These are phyloP conservation scores for Candida dajiaensis DNA, from an alignment of 805 yeast species.

Conservation along the genomic window DNA sequence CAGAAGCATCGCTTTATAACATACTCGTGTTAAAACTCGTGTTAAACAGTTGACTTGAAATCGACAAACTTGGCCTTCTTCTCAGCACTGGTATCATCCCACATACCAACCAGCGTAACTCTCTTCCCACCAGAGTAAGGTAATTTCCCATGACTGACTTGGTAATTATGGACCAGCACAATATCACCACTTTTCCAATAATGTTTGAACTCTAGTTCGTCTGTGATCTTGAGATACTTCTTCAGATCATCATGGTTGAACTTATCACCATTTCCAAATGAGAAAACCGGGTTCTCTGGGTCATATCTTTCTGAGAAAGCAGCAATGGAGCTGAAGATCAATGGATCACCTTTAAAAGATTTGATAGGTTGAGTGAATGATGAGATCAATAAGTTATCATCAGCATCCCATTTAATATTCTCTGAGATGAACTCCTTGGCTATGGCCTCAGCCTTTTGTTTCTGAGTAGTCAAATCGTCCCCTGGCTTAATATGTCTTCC, in stretches of 20 bases:
- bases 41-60: too few species aligned
- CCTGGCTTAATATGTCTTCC: slow-evolving; percentile 23
- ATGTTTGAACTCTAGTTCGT: slow-evolving; percentile 24
- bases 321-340: slow-evolving; percentile 24
- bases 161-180: slow-evolving; percentile 30
- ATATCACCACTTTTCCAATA: slow-evolving; percentile 30
- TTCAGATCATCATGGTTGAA: slow-evolving; percentile 19
- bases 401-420: slow-evolving; percentile 23
- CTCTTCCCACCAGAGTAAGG: slow-evolving; percentile 27
- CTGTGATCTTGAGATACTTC: slow-evolving; percentile 13
- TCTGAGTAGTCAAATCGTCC: not conserved
- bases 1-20: too few species aligned
- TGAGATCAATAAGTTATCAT: slow-evolving; percentile 16
- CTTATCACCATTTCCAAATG: slow-evolving; percentile 19
- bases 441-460: not conserved
- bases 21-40: too few species aligned
- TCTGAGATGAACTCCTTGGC: slow-evolving; percentile 12
- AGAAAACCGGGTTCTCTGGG: slow-evolving; percentile 3
- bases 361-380: slow-evolving; percentile 24
- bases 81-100: slow-evolving; percentile 22
- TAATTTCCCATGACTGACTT: slow-evolving; percentile 29
- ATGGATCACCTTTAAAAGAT: slow-evolving; percentile 11
- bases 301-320: slow-evolving; percentile 16
- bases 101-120: slow-evolving; percentile 31
- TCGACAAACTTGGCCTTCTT: not conserved